Evolutionary conservation across 768 basidiomycete species (phyloP).

Genomic region (Podaxis rugospora): DNA sequence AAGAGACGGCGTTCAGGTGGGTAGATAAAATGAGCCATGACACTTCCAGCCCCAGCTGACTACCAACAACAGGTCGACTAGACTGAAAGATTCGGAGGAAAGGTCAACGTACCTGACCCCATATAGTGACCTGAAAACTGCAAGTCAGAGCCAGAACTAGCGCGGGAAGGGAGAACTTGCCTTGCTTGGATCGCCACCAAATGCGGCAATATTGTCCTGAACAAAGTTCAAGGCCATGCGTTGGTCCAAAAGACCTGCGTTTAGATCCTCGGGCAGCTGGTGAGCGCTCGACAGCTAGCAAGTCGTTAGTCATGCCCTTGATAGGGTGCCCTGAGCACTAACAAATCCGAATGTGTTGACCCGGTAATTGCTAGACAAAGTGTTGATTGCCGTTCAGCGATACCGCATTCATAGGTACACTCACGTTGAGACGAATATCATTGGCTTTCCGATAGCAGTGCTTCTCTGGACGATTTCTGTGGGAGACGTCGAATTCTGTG

Average conservation of each 20-base stretch:
- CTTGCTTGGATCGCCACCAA: slow-evolving; percentile 56
- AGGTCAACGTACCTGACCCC: slow-evolving; percentile 41
- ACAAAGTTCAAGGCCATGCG: slow-evolving; percentile 53
- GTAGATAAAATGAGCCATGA: slow-evolving; percentile 44
- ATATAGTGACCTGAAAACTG: slow-evolving; percentile 42
- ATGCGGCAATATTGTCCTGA: slow-evolving; percentile 59
- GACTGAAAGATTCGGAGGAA: not conserved
- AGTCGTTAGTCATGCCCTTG: not conserved
- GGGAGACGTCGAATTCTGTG: not conserved
- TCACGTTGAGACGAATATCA: slow-evolving; percentile 52
- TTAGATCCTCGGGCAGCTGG: slow-evolving; percentile 45
- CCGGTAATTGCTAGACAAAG: slow-evolving; percentile 43
- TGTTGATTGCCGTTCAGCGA: not conserved
- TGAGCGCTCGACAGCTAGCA: slow-evolving; percentile 42
- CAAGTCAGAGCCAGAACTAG: not conserved
- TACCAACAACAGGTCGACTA: slow-evolving; percentile 14
- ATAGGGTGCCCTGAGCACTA: not conserved
- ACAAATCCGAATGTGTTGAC: slow-evolving; percentile 58
- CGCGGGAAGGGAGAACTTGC: slow-evolving; percentile 19
- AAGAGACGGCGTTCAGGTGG: slow-evolving; percentile 34
- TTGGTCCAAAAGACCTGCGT: slow-evolving; percentile 61
- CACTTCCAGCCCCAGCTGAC: slow-evolving; percentile 51
- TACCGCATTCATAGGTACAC: slow-evolving; percentile 1
- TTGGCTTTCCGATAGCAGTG: slow-evolving; percentile 40
- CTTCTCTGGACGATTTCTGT: slow-evolving; percentile 47